Base-by-base conservation (phyloP, 2,329 filamentous ascomycete species). In the Penicillium capsulatum region DNA sequence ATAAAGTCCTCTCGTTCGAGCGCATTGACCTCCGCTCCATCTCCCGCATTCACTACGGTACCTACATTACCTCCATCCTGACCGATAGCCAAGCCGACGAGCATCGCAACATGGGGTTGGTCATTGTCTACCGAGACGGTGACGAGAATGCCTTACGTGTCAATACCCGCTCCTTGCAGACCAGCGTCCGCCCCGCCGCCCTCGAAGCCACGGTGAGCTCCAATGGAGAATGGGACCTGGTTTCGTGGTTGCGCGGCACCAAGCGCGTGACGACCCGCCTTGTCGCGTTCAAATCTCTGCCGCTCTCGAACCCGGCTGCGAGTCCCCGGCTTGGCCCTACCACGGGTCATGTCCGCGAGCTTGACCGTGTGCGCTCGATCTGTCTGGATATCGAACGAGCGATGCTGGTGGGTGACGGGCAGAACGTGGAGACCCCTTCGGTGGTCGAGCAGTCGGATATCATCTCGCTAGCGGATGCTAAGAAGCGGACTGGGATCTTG, bases 1-100 rank as follows among this genome's bases (percentile, higher is more conserved):
- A 97, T 67, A 97, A 97, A 61, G 86, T 98, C 1, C 83, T 84
- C 9, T 89, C 85, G 0, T 97, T 96, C 62, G 90, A 97, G 66
- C 77, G 90, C 6, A 81, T 96, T 10, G 81, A 85, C 42, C 73
- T 97, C 6, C 74, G 77, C 14, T 85, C 87, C 41, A 71, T 98
- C 24, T 75, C 77, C 1, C 74, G 76, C 16, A 79, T 98, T 53
- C 82, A 81, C 57, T 79, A 83, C 44, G 92, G 92, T 14, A 84
- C 87, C 0, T 98, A 97, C 58, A 85, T 98, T 57, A 95, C 89
- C 0, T 91, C 84, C 2, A 92, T 88, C 0, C 75, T 96, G 4
- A 88, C 88, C 1, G 71, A 82, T 1, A 74, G 81, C 0, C 86
- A 95, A 57, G 78, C 80, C 49, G 84, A 96, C 50, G 84, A 87